Evolutionary conservation across 2,329 filamentous ascomycete species (phyloP), one percentile per base, ranked within the genome.

Genomic region (Cladosporium sp.): DNA sequence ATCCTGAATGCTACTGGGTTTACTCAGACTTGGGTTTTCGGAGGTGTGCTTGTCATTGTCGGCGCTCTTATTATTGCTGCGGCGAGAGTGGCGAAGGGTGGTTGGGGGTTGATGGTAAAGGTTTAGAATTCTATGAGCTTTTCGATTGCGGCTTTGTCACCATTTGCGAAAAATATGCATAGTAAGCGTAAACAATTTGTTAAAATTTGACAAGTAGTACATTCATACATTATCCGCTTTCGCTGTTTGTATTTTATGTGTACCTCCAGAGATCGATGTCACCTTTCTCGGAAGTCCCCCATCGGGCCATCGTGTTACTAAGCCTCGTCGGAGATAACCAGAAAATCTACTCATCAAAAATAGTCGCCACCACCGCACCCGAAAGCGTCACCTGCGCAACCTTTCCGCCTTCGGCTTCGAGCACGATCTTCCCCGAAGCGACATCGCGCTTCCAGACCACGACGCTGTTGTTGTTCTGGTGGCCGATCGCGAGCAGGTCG

Each of bases 401-500:
- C 8, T 46, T 46, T 13, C 39, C 39, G 21, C 39, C 39, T 21
- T 46, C 39, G 21, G 39, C 39, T 3, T 46, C 39, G 8, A 21
- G n/a, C n/a, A 46, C 39, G n/a, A 46, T 46, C 39, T 46, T 46
- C n/a, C 39, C 39, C n/a, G 39, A 46, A 46, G n/a, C n/a, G n/a
- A 46, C n/a, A 23, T 46, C 39, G 4, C 39, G 39, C n/a, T 46
- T 46, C 39, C 39, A 46, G n/a, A 46, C 76, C 6, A 84, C 85
- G 1, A 91, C 85, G 30, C 83, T 85, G 39, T 82, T 79, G 60
- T 86, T 86, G 16, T 77, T 77, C 76, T 92, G 89, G 68, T 90
- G 81, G 0, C 84, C 89, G 34, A 92, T 85, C 1, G 88, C 90
- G 4, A 92, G 78, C 65, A 89, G 77, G 63, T 83, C 82, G 0